Conservation (phyloP, 352 stramenopile species). For the Bremia lactucae region DNA sequence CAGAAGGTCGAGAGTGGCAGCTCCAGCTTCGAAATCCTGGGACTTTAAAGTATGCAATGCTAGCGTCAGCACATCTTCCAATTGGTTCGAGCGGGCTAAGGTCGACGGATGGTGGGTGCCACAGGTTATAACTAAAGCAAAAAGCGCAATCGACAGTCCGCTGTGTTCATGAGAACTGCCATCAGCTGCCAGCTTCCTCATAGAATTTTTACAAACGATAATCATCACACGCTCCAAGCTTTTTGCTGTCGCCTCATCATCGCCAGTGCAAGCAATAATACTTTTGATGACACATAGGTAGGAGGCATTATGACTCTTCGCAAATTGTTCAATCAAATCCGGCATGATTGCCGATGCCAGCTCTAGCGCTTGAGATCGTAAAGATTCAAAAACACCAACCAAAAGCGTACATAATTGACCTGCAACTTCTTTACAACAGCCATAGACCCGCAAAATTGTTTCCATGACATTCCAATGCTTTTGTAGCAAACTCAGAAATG, state of each 20-base stretch:
- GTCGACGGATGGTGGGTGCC: conserved; percentile 46
- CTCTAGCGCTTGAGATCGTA: conserved; percentile 51
- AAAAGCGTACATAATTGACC: conserved; percentile 47
- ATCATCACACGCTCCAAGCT: conserved; percentile 61
- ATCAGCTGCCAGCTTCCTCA: conserved; percentile 41
- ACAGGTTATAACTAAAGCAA: conserved; percentile 50
- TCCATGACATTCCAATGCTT: conserved; percentile 48
- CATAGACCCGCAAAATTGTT: conserved; percentile 38
- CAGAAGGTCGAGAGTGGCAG: conserved; percentile 46
- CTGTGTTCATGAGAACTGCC: conserved; percentile 46
- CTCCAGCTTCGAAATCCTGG: conserved; percentile 52
- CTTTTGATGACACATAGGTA: conserved; percentile 64
- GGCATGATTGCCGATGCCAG: conserved; percentile 54
- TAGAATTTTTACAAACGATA: conserved; percentile 41
- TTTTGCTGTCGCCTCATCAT: conserved; percentile 41
- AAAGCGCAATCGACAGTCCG: conserved; percentile 34
- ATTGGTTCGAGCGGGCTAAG: conserved; percentile 55
- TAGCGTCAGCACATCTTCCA: conserved; percentile 47
- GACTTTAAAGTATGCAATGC: conserved; percentile 52
- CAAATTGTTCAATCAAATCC: conserved; percentile 50
- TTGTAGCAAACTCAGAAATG: conserved; percentile 43
- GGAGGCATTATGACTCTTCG: conserved; percentile 39
- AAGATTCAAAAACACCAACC: conserved; percentile 44
- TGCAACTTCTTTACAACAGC: conserved; percentile 42
- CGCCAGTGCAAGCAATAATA: conserved; percentile 47